Evolutionary conservation across 345 rosid species (phyloP).

Genomic region (Microcos paniculata): DNA sequence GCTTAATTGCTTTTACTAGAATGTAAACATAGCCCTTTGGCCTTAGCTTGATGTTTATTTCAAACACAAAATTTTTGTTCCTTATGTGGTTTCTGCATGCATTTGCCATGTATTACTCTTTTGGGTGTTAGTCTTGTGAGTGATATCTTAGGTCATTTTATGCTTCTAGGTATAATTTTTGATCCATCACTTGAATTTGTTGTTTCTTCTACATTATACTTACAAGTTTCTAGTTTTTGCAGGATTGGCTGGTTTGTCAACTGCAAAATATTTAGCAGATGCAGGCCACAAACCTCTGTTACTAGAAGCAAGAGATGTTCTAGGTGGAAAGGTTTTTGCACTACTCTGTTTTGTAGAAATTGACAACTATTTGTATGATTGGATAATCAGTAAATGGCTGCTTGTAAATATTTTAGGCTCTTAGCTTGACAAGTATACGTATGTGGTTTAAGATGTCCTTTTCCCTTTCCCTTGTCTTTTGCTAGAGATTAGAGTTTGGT

Average conservation of each 20-base stretch:
- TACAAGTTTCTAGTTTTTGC: slow-evolving; percentile 20
- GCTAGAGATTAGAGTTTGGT: slow-evolving; percentile 6
- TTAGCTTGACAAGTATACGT: neutral
- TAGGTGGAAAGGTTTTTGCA: slow-evolving; percentile 86
- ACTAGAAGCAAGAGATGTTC: slow-evolving; percentile 88
- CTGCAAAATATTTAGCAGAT: slow-evolving; percentile 92
- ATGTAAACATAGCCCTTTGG: neutral
- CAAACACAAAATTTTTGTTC: neutral
- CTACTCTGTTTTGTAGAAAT: slow-evolving; percentile 11
- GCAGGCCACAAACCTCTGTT: slow-evolving; percentile 87
- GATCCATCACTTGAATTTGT: slow-evolving; percentile 1
- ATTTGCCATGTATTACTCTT: neutral
- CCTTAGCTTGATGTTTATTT: neutral
- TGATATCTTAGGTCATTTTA: neutral
- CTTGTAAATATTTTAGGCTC: neutral
- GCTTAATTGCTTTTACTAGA: neutral
- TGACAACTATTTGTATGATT: neutral
- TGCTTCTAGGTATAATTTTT: neutral
- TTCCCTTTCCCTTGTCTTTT: neutral
- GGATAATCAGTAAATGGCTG: neutral
- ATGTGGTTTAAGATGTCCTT: slow-evolving; percentile 5
- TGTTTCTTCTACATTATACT: neutral
- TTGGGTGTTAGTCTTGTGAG: neutral
- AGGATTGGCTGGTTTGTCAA: slow-evolving; percentile 96
- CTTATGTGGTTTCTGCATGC: neutral